Evolutionary conservation across 75 land plant genomes (phyloP).

Genomic region (Cryptomeria japonica): DNA sequence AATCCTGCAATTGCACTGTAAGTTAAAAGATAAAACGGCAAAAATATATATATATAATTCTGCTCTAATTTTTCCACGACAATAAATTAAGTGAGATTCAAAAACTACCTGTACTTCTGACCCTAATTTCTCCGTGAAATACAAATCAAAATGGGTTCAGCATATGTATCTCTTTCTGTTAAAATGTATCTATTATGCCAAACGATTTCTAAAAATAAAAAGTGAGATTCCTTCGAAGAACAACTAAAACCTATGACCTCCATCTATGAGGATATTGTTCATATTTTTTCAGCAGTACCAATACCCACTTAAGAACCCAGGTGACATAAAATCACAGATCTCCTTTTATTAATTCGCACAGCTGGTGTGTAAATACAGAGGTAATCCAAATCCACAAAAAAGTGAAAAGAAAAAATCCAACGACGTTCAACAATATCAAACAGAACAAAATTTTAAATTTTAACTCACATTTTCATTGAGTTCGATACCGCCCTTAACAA

Average conservation of each 20-base stretch:
- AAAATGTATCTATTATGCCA: not conserved
- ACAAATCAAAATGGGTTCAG: not conserved
- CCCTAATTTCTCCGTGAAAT: not conserved
- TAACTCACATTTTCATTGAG: constrained; percentile 56
- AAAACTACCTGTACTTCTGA: not conserved
- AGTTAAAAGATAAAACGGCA: not conserved
- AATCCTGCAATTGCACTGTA: not conserved
- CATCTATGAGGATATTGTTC: not conserved
- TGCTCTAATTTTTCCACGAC: too few species aligned
- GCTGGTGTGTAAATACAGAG: not conserved
- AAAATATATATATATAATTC: too few species aligned
- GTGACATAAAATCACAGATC: not conserved
- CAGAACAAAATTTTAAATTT: too few species aligned
- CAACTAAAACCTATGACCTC: not conserved
- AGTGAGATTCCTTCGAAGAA: not conserved
- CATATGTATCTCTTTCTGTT: not conserved
- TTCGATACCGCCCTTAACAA: constrained; percentile 84
- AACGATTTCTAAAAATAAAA: not conserved
- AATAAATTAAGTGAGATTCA: too few species aligned
- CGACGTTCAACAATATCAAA: too few species aligned
- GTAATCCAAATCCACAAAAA: not conserved
- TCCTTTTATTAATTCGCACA: too few species aligned
- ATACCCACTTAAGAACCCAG: not conserved
- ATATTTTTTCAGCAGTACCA: too few species aligned
- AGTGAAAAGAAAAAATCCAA: too few species aligned